These are phyloP conservation scores for Moesziomyces aphidis DNA, from an alignment of 1,284 basidiomycete species.

Conservation along the genomic window DNA sequence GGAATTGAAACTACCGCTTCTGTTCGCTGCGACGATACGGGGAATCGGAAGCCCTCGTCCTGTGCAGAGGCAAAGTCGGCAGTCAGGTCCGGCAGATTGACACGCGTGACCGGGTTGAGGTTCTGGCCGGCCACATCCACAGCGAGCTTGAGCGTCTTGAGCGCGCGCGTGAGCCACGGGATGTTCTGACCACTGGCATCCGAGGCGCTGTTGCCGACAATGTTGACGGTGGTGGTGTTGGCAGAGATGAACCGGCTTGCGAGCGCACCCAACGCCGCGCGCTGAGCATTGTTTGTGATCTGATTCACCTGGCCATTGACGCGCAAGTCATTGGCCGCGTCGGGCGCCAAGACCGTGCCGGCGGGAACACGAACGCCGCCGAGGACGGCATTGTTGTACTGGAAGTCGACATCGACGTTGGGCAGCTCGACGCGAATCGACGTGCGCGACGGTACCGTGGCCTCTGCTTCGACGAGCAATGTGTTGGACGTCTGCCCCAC, in stretches of 20 bases:
- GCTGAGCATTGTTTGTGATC: constrained; percentile 68
- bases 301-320: constrained; percentile 76
- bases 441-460: constrained; percentile 76
- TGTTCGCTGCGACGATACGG: constrained; percentile 69
- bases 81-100: constrained; percentile 74
- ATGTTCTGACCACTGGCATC: constrained; percentile 71
- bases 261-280: constrained; percentile 74
- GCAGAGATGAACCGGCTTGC: constrained; percentile 78
- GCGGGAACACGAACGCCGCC: constrained; percentile 68
- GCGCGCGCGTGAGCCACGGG: constrained; percentile 77
- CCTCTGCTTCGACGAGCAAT: constrained; percentile 77
- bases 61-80: constrained; percentile 70
- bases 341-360: constrained; percentile 73
- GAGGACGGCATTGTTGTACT: constrained; percentile 56
- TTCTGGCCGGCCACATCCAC: constrained; percentile 77
- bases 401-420: constrained; percentile 76
- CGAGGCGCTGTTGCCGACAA: constrained; percentile 73
- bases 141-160: constrained; percentile 75
- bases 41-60: constrained; percentile 23
- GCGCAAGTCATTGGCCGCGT: constrained; percentile 72
- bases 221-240: constrained; percentile 75
- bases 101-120: constrained; percentile 77
- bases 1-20: constrained; percentile 79
- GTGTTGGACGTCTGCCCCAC: constrained; percentile 75
- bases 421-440: constrained; percentile 80